Conservation (phyloP, 768 basidiomycete genomes). For the Hebeloma cylindrosporum region DNA sequence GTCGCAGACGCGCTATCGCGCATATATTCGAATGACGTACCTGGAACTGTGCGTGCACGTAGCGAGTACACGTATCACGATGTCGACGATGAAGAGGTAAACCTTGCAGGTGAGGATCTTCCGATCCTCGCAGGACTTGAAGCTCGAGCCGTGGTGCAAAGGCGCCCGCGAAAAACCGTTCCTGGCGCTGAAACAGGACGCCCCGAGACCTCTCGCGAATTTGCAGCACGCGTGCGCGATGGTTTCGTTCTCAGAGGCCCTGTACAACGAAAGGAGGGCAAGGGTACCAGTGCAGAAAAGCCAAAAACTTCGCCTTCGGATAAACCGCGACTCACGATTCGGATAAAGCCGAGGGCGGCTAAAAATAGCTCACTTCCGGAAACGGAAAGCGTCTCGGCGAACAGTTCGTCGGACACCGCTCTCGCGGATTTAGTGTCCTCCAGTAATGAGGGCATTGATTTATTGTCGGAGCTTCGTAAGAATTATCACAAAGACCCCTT, state of each 20-base stretch:
- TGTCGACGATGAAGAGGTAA: conserved; percentile 5
- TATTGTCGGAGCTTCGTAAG: too few relatives aligned
- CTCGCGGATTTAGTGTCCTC: too few relatives aligned
- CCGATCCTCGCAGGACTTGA: conserved; percentile 11
- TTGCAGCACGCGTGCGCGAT: conserved; percentile 14
- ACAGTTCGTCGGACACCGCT: too few relatives aligned
- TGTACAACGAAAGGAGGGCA: too few relatives aligned
- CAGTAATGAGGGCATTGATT: too few relatives aligned
- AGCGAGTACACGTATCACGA: conserved; percentile 24
- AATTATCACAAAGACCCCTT: too few relatives aligned
- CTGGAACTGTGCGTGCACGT: conserved; percentile 19
- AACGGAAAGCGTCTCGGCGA: too few relatives aligned
- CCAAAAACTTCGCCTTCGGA: too few relatives aligned
- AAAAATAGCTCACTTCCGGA: too few relatives aligned
- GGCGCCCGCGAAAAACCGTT: neutral
- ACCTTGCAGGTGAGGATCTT: neutral
- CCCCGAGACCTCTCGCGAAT: conserved; percentile 14
- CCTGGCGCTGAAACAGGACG: conserved; percentile 4
- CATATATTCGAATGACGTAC: conserved; percentile 23
- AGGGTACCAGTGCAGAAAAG: too few relatives aligned
- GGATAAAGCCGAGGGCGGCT: too few relatives aligned
- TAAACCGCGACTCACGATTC: too few relatives aligned
- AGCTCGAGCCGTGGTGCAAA: conserved; percentile 10
- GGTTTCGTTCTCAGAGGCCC: conserved; percentile 25
- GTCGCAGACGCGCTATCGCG: conserved; percentile 42